Evolutionary conservation across 345 rosid species (phyloP).

Genomic region (Diplotaxis tenuifolia): DNA sequence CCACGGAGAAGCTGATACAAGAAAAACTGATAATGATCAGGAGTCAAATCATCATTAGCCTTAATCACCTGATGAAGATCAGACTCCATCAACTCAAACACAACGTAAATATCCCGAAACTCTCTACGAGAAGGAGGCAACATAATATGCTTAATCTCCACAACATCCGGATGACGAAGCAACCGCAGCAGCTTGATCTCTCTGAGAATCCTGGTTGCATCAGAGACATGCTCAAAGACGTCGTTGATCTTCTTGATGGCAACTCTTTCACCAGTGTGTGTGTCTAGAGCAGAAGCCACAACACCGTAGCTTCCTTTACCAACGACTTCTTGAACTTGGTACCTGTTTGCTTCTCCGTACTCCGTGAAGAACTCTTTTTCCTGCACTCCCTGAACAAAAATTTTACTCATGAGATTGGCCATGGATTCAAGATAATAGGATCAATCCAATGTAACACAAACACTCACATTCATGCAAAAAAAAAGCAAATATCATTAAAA

Average conservation of each 20-base stretch:
- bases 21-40: too few relatives aligned
- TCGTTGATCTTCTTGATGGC: conserved; percentile 96
- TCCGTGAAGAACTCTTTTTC: conserved; percentile 91
- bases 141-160: conserved; percentile 93
- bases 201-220: conserved; percentile 91
- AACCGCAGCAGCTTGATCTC: conserved; percentile 91
- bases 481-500: not conserved
- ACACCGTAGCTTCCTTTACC: conserved; percentile 99
- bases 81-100: conserved; percentile 97
- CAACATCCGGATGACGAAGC: conserved; percentile 95
- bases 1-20: too few relatives aligned
- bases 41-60: conserved; percentile 94
- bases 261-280: conserved; percentile 79
- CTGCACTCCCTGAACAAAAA: conserved; percentile 39
- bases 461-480: not conserved
- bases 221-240: conserved; percentile 97
- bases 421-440: not conserved
- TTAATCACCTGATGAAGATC: conserved; percentile 97
- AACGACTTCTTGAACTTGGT: conserved; percentile 85
- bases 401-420: not conserved
- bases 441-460: conserved; percentile 2
- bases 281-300: conserved; percentile 87
- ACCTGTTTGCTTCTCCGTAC: conserved; percentile 93
- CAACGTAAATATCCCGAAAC: conserved; percentile 89
- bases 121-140: conserved; percentile 97